Conservation (phyloP, 768 basidiomycete species). For the Lanmaoa rubissima region DNA sequence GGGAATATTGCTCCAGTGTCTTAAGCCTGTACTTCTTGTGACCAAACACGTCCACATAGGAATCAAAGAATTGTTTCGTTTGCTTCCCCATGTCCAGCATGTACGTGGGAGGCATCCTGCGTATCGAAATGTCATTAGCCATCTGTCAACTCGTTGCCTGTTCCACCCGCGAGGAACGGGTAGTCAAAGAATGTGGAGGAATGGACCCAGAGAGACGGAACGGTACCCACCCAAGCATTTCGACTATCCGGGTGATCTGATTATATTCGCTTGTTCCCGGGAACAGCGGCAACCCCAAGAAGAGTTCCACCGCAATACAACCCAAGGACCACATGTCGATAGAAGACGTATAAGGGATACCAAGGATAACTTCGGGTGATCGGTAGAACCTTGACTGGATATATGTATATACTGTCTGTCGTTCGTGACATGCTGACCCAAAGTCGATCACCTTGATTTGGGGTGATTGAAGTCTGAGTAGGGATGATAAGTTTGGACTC, state of each 20-base stretch:
- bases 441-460: conserved; percentile 99
- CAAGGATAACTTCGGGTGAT: conserved; percentile 94
- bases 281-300: conserved; percentile 93
- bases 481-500: no score
- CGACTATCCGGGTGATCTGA: conserved; percentile 93
- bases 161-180: background rate
- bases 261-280: conserved; percentile 99
- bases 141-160: background rate
- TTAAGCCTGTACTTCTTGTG: conserved; percentile 88
- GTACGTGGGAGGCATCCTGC: conserved; percentile 82
- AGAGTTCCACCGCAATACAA: conserved; percentile 97
- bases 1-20: conserved; percentile 90
- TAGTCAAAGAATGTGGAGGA: background rate
- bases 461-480: conserved; percentile 82
- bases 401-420: conserved; percentile 99
- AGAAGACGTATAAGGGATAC: conserved; percentile 88
- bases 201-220: background rate
- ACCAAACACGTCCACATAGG: conserved; percentile 66
- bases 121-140: conserved; percentile 2
- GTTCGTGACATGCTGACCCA: conserved; percentile 97
- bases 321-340: conserved; percentile 99
- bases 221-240: conserved; percentile 89
- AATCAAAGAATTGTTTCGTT: conserved; percentile 89
- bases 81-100: conserved; percentile 98
- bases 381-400: conserved; percentile 99